These are phyloP conservation scores for Globisporangium acanthophoron DNA, from an alignment of 352 stramenopile genomes.

Conservation along the genomic window DNA sequence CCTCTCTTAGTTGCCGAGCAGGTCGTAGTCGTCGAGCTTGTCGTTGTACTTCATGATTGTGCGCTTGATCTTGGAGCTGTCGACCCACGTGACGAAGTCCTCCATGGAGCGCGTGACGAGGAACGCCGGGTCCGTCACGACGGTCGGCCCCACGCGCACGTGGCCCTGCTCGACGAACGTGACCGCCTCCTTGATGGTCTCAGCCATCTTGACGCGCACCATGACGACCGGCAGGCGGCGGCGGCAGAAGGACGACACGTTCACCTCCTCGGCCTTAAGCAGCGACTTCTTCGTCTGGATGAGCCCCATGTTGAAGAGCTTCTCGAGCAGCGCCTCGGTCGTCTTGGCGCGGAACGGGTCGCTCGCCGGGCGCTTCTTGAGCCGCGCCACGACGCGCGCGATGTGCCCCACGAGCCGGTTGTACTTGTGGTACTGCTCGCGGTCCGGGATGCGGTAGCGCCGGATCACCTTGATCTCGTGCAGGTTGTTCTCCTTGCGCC, in stretches of 20 bases:
- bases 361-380: slow-evolving; percentile 93
- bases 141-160: slow-evolving; percentile 89
- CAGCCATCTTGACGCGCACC: slow-evolving; percentile 98
- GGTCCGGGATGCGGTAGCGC: slow-evolving; percentile 97
- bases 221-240: slow-evolving; percentile 97
- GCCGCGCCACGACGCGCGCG: slow-evolving; percentile 89
- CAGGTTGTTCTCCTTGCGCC: slow-evolving; percentile 98
- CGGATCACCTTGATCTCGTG: slow-evolving; percentile 97
- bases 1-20: slow-evolving; percentile 90
- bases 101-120: slow-evolving; percentile 98
- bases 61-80: slow-evolving; percentile 97
- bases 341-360: slow-evolving; percentile 97
- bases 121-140: slow-evolving; percentile 96
- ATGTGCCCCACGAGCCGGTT: slow-evolving; percentile 97
- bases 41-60: slow-evolving; percentile 99
- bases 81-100: slow-evolving; percentile 99
- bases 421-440: slow-evolving; percentile 99
- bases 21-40: slow-evolving; percentile 99
- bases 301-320: slow-evolving; percentile 97
- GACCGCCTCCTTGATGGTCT: slow-evolving; percentile 96
- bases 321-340: slow-evolving; percentile 94
- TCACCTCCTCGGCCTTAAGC: slow-evolving; percentile 96
- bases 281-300: slow-evolving; percentile 96
- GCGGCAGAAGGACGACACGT: slow-evolving; percentile 93
- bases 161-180: slow-evolving; percentile 98